Evolutionary conservation across 352 stramenopile genomes (phyloP).

Genomic region (Achlya hypogyna): DNA sequence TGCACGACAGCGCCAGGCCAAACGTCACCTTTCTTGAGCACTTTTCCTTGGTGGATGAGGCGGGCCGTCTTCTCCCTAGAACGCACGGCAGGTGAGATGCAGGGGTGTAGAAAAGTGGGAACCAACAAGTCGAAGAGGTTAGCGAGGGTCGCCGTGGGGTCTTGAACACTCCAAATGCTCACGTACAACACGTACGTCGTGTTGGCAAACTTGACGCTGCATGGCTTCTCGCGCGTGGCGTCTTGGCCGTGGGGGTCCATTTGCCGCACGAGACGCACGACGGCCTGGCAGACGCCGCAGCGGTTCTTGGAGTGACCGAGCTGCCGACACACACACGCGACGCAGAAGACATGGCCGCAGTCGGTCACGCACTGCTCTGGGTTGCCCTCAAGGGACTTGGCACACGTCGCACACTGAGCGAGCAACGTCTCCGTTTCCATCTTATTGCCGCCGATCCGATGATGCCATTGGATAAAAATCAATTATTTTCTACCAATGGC

Average conservation of each 20-base stretch:
- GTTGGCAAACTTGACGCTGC: conserved; percentile 74
- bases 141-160: conserved; percentile 51
- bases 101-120: background rate
- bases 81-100: background rate
- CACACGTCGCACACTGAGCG: background rate
- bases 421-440: background rate
- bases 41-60: conserved; percentile 67
- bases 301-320: conserved; percentile 49
- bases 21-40: conserved; percentile 73
- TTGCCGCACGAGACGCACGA: conserved; percentile 54
- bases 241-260: conserved; percentile 22
- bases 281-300: conserved; percentile 48
- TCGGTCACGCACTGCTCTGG: conserved; percentile 52
- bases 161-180: conserved; percentile 68
- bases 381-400: background rate
- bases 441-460: no score
- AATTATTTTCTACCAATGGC: background rate
- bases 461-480: background rate
- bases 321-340: conserved; percentile 48
- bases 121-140: conserved; percentile 56
- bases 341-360: conserved; percentile 75
- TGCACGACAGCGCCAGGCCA: conserved; percentile 72
- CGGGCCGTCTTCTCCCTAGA: conserved; percentile 47
- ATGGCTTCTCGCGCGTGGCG: conserved; percentile 27
- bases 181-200: conserved; percentile 66